Conservation (phyloP, 1,284 basidiomycete genomes). For the Coniferiporia weirii region DNA sequence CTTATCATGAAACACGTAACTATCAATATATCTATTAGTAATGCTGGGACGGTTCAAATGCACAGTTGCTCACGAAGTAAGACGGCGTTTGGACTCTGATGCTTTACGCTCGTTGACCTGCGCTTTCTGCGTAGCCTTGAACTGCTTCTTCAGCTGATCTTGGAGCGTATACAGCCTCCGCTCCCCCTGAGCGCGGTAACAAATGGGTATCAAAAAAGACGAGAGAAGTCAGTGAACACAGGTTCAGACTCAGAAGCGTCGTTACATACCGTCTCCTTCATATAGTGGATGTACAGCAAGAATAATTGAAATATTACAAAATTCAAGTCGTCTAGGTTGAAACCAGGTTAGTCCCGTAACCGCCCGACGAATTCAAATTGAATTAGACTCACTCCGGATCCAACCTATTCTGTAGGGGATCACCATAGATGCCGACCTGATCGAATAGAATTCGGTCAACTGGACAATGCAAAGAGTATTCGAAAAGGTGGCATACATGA, state of each 20-base stretch:
- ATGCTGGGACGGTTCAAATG: no score
- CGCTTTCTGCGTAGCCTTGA: conserved; percentile 74
- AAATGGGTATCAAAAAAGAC: not conserved
- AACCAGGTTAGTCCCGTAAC: not conserved
- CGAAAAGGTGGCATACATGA: conserved; percentile 37
- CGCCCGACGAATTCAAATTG: not conserved
- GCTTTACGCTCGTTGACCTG: conserved; percentile 81
- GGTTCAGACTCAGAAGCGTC: not conserved
- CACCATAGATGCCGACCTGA: conserved; percentile 47
- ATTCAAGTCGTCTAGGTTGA: conserved; percentile 52
- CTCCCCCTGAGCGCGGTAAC: conserved; percentile 36
- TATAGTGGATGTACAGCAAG: conserved; percentile 51
- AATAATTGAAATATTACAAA: conserved; percentile 60
- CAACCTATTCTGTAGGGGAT: conserved; percentile 48
- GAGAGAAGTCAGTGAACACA: not conserved
- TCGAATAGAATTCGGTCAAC: not conserved
- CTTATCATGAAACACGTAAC: conserved; percentile 75
- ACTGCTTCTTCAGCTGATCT: conserved; percentile 74
- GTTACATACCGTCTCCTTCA: conserved; percentile 41
- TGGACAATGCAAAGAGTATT: not conserved
- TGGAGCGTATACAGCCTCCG: conserved; percentile 57
- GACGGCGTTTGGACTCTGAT: conserved; percentile 72
- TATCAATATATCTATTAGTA: conserved; percentile 23
- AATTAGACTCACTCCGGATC: conserved; percentile 45
- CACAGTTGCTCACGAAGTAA: conserved; percentile 58